phyloP scores from a whole-genome alignment of 2,329 filamentous ascomycete genomes.

The Mycosphaerella arachidis region DNA sequence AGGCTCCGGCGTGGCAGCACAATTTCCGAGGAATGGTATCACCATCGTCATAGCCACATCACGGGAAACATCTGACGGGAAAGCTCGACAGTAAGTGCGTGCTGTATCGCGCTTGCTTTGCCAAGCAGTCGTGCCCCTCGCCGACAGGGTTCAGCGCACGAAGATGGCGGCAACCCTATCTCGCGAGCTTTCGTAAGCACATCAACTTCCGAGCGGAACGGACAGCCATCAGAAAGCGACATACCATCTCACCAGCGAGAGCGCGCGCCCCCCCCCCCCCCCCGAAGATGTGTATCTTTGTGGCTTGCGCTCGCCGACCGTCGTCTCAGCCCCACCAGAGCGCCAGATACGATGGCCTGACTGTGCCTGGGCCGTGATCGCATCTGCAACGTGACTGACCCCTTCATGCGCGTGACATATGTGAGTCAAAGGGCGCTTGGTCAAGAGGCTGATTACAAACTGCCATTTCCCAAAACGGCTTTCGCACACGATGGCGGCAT shows the following conservation, averaged over 20 bases:
- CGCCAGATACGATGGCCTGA: neutral
- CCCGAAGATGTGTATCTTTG: neutral
- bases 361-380: neutral
- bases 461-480: neutral
- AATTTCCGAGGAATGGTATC: neutral
- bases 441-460: constrained; percentile 8
- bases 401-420: neutral
- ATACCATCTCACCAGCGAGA: neutral
- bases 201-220: neutral
- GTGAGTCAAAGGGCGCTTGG: constrained; percentile 7
- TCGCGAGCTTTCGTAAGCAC: neutral
- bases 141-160: neutral
- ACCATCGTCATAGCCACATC: neutral
- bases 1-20: neutral
- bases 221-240: neutral
- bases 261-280: neutral
- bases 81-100: neutral
- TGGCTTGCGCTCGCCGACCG: neutral
- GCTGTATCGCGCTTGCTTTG: neutral
- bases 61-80: no score
- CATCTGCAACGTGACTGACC: neutral
- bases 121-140: neutral
- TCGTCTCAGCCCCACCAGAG: neutral
- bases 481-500: neutral
- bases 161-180: neutral